phyloP scores from a whole-genome alignment of 2,329 filamentous ascomycete species.

The Cercospora berteroae region DNA sequence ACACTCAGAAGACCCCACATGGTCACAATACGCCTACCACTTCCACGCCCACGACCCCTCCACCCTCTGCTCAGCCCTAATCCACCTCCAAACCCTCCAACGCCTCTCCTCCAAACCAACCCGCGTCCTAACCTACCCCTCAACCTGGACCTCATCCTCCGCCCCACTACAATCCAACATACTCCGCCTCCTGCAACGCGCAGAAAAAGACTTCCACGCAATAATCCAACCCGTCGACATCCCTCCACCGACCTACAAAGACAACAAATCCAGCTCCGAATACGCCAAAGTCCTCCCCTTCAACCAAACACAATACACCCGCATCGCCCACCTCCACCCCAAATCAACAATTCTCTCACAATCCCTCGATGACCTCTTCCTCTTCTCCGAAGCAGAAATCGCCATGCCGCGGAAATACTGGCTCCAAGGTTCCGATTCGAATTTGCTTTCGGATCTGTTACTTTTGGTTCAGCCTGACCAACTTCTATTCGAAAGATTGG shows the following conservation, averaged over 20 bases:
- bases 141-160: slow-evolving; percentile 31
- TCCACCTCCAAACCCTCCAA: slow-evolving; percentile 45
- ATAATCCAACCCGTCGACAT: slow-evolving; percentile 47
- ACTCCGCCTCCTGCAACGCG: slow-evolving; percentile 46
- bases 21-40: slow-evolving; percentile 43
- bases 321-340: slow-evolving; percentile 55
- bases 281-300: slow-evolving; percentile 68
- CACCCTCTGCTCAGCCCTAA: slow-evolving; percentile 46
- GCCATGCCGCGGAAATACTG: slow-evolving; percentile 71
- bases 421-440: slow-evolving; percentile 40
- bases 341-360: slow-evolving; percentile 53
- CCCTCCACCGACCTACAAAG: slow-evolving; percentile 34
- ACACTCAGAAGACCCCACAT: background rate
- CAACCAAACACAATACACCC: slow-evolving; percentile 61
- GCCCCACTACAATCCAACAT: slow-evolving; percentile 24
- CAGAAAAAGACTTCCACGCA: slow-evolving; percentile 50
- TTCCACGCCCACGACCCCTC: slow-evolving; percentile 45
- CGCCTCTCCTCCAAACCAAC: slow-evolving; percentile 43
- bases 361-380: slow-evolving; percentile 65
- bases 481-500: slow-evolving; percentile 2
- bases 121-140: slow-evolving; percentile 46
- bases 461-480: slow-evolving; percentile 61
- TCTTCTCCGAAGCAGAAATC: slow-evolving; percentile 58
- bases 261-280: slow-evolving; percentile 58
- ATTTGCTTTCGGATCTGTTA: slow-evolving; percentile 53